Evolutionary conservation across 768 basidiomycete genomes (phyloP), one percentile per base, ranked within the genome.

Genomic region (Sistotremastrum suecicum): DNA sequence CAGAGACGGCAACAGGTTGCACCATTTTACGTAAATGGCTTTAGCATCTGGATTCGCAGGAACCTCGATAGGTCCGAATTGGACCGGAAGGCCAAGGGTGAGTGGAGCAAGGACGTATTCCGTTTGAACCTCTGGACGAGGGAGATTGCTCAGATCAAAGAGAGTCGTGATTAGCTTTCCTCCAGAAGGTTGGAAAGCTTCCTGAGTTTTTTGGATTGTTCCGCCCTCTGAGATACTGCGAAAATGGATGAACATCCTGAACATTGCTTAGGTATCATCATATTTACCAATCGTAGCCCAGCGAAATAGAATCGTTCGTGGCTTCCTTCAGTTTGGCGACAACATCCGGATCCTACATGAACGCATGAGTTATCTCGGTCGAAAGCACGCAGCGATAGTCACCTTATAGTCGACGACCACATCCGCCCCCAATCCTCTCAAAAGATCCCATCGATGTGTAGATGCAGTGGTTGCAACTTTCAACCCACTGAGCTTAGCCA

Each of bases 381-480:
- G 11, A 35, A 5, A 31, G 10, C 11, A 6, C 8, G 20, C 20
- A 20, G 20, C 20, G 28, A 12, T 8, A 33, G 28, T 33, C 5
- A 45, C 5, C 35, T 29, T 30, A 29, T 60, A 61, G 49, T 71
- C 67, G 47, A 68, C 64, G 5, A 67, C 63, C 4, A 59, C 63
- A 34, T 65, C 60, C 1, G 72, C 74, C 3, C 74, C 72, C 6
- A 68, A 54, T 1, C 55, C 49, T 39, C 61, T 63, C 12, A 72
- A 50, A 11, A 66, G 54, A 0, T 57, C 59, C 39, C 60, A 58
- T 49, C 70, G 67, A 34, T 54, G 51, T 10, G 63, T 57, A 0
- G 70, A 71, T 3, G 69, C 63, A 20, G 68, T 69, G 5, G 71
- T 63, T n/a, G 69, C 60, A 40, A 73, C 66, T 28, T 61, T 61